These are phyloP conservation scores for Dactylorhiza incarnata DNA, from an alignment of 106 monocot genomes.

Conservation along the genomic window DNA sequence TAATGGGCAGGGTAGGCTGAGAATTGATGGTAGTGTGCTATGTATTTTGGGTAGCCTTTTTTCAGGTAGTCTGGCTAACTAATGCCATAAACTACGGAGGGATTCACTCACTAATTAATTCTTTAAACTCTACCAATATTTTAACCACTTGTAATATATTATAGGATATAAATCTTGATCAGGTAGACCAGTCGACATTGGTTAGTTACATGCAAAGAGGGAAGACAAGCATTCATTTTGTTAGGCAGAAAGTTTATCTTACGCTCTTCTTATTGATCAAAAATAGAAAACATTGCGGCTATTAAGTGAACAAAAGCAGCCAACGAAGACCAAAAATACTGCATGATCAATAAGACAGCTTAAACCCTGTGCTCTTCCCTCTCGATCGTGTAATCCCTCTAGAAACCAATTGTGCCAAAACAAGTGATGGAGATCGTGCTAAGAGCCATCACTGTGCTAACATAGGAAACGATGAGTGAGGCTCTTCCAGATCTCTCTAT, in stretches of 20 bases:
- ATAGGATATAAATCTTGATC: too few species aligned
- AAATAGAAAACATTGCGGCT: neutral
- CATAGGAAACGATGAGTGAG: constrained; percentile 66
- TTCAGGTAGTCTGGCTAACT: too few species aligned
- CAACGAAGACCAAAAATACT: neutral
- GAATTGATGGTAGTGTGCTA: too few species aligned
- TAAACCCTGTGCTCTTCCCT: constrained; percentile 69
- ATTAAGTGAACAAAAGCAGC: neutral
- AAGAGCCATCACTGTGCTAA: constrained; percentile 53
- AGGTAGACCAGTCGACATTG: too few species aligned
- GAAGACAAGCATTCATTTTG: neutral
- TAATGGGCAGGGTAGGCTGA: too few species aligned
- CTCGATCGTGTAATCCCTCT: constrained; percentile 39
- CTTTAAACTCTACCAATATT: too few species aligned
- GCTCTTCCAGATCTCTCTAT: constrained; percentile 47
- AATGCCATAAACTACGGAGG: too few species aligned
- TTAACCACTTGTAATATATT: too few species aligned
- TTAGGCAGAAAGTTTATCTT: neutral
- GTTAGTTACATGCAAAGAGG: too few species aligned
- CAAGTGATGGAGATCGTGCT: constrained; percentile 51
- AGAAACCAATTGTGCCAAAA: constrained; percentile 63
- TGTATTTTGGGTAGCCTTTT: too few species aligned
- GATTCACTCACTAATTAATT: too few species aligned
- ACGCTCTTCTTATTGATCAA: neutral
- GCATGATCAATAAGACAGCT: constrained; percentile 25